Percentiles rank a stretch among this genome's conserved stretches.
phyloP scores from a whole-genome alignment of 2,329 filamentous ascomycete genomes.

The Fulvia fulva region DNA sequence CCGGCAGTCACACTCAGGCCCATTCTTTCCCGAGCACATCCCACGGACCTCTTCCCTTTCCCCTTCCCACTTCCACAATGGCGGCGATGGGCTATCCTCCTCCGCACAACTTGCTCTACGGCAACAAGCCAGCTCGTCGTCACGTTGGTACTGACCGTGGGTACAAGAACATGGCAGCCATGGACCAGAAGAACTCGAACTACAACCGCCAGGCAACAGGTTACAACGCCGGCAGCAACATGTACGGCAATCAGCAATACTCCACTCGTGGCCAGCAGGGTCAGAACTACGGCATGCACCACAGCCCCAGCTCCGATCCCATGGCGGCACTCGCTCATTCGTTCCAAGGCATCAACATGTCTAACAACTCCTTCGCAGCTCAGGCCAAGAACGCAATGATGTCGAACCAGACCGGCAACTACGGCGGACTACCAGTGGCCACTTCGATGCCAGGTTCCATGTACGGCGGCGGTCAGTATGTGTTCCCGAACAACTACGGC shows the following conservation, averaged over 20 bases:
- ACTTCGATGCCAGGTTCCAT: constrained; percentile 30
- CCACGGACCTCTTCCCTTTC: constrained; percentile 8
- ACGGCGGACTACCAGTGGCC: constrained; percentile 26
- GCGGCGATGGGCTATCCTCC: constrained; percentile 8
- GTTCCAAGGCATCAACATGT: constrained; percentile 40
- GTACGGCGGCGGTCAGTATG: constrained; percentile 34
- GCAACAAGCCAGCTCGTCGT: constrained; percentile 15
- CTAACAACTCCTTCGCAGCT: constrained; percentile 32
- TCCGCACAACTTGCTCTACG: constrained; percentile 18
- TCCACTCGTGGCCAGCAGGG: constrained; percentile 27
- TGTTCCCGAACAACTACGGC: constrained; percentile 31
- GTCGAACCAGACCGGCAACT: constrained; percentile 27
- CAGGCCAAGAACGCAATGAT: constrained; percentile 36
- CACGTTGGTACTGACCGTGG: constrained; percentile 19
- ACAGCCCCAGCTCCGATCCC: constrained; percentile 28
- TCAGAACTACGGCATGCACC: constrained; percentile 35
- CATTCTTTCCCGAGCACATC: constrained; percentile 4
- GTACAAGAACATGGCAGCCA: constrained; percentile 30
- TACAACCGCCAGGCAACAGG: constrained; percentile 30
- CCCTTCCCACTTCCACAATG: constrained; percentile 14
- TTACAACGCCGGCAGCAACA: constrained; percentile 28
- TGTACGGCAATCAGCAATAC: constrained; percentile 31
- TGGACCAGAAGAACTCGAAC: constrained; percentile 32
- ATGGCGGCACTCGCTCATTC: constrained; percentile 37
- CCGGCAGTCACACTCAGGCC: neutral